Conservation (phyloP, 2,329 filamentous ascomycete species). For the Cladosporium cucumerinum region DNA sequence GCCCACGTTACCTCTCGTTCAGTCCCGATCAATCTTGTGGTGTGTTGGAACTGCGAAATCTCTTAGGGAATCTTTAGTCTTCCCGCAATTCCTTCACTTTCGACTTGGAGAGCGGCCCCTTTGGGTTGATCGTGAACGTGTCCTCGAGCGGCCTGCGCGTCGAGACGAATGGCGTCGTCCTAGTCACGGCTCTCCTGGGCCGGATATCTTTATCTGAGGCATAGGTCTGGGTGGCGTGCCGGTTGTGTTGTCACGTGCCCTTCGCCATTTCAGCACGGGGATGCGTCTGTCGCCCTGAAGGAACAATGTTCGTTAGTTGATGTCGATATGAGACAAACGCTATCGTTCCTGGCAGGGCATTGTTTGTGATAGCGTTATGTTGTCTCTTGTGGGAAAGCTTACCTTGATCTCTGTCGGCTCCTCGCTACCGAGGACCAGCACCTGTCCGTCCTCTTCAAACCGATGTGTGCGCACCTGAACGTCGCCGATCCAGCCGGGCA, state of each 20-base stretch:
- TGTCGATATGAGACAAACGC: neutral
- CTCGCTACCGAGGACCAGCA: slow-evolving; percentile 38
- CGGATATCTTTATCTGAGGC: slow-evolving; percentile 39
- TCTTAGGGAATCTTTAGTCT: neutral
- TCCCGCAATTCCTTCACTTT: neutral
- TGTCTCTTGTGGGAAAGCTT: neutral
- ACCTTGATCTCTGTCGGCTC: slow-evolving; percentile 40
- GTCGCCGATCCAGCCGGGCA: slow-evolving; percentile 39
- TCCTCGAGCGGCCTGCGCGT: slow-evolving; percentile 15
- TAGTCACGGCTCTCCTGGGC: slow-evolving; percentile 36
- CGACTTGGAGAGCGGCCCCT: slow-evolving; percentile 9
- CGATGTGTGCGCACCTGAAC: slow-evolving; percentile 37
- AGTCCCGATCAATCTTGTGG: neutral
- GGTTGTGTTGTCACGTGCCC: slow-evolving; percentile 33
- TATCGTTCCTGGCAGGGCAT: neutral
- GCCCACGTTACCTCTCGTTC: neutral
- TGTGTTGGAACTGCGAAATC: neutral
- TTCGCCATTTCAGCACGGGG: slow-evolving; percentile 37
- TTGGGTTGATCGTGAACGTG: slow-evolving; percentile 3
- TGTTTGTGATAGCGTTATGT: neutral
- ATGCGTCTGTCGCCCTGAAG: slow-evolving; percentile 36
- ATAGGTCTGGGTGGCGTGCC: slow-evolving; percentile 34
- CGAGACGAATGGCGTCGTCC: slow-evolving; percentile 4
- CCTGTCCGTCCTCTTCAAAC: slow-evolving; percentile 39
- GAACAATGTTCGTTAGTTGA: neutral